Base-by-base conservation (phyloP, 2,329 filamentous ascomycete species). In the Calonectria pauciramosa region DNA sequence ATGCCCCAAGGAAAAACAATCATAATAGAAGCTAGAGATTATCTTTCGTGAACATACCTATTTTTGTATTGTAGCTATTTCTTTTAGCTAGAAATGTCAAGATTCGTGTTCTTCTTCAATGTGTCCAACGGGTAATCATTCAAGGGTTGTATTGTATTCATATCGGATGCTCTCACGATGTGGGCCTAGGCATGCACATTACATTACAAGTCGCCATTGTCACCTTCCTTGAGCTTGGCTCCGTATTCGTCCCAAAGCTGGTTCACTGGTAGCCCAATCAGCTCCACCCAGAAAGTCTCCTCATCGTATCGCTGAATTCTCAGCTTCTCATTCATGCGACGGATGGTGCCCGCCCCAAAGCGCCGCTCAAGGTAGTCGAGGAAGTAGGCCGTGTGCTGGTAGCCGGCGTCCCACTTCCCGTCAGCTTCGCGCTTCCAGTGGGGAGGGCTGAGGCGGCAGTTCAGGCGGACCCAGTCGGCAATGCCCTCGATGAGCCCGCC, bases 351-450 rank as follows among this genome's bases (percentile, higher is more conserved):
- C 11, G 84, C 81, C 0, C 92, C 92, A 78, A 91, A 94, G 63
- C 89, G 89, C 44, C 87, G 84, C 86, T 98, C 96, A 60, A 99
- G 86, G 86, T 95, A 98, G 70, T 97, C 93, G 66, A 99, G 86
- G 80, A 99, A 99, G 84, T 95, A 99, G 0, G 93, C 97, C 9
- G 96, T 99, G 78, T 94, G 91, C 87, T 98, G 94, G 85, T 99
- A 99, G 0, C 96, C 96, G 49, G 89, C 91, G 84, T 98, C 95
- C 96, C 96, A 98, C n/a, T 90, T 89, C 23, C 90, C 90, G 10
- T 78, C 82, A 0, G 85, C 80, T 66, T 91, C 89, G 3, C 87
- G 87, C 82, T 91, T 93, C 96, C 96, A 99, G 86, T 98, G 96
- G 65, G 95, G 94, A 51, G 96, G 95, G 11, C 88, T 91, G 34